A percentile compares a stretch with the other conserved stretches of the same genome.
Evolutionary conservation across 331 rosid species (phyloP).

Genomic region (Quercus phellos): DNA sequence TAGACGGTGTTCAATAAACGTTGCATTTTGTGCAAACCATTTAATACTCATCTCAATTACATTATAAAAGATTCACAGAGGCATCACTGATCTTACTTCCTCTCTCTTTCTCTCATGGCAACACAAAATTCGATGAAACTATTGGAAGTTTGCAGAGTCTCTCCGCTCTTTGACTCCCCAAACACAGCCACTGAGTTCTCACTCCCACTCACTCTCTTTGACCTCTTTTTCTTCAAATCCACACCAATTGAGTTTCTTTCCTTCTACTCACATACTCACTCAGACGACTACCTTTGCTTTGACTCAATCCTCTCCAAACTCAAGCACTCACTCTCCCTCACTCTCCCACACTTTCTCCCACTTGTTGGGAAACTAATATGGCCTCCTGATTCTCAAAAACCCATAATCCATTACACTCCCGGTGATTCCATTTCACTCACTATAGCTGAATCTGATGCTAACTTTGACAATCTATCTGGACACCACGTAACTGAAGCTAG

Average conservation of each 20-base stretch:
- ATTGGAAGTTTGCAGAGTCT: conserved; percentile 11
- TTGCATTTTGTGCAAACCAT: too few relatives aligned
- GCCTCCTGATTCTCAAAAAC: conserved; percentile 39
- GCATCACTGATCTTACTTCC: not conserved
- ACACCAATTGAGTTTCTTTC: conserved; percentile 33
- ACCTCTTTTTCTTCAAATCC: conserved; percentile 26
- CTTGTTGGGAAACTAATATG: conserved; percentile 46
- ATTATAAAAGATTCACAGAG: too few relatives aligned
- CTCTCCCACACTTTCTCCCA: conserved; percentile 50
- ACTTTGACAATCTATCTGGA: conserved; percentile 5
- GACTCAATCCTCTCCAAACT: conserved; percentile 33
- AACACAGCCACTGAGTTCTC: not conserved
- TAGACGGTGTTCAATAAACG: too few relatives aligned
- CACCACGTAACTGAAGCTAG: conserved; percentile 3
- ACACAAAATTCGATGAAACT: not conserved
- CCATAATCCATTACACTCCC: conserved; percentile 25
- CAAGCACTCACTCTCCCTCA: conserved; percentile 43
- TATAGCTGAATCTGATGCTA: conserved; percentile 26
- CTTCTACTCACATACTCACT: conserved; percentile 28
- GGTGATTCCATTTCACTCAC: conserved; percentile 34
- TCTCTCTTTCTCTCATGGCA: not conserved
- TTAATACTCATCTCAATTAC: too few relatives aligned
- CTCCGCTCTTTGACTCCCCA: not conserved
- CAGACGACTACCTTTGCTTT: conserved; percentile 11
- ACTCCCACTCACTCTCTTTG: conserved; percentile 31